phyloP scores from a whole-genome alignment of 768 basidiomycete species.

The Lentinula boryana region DNA sequence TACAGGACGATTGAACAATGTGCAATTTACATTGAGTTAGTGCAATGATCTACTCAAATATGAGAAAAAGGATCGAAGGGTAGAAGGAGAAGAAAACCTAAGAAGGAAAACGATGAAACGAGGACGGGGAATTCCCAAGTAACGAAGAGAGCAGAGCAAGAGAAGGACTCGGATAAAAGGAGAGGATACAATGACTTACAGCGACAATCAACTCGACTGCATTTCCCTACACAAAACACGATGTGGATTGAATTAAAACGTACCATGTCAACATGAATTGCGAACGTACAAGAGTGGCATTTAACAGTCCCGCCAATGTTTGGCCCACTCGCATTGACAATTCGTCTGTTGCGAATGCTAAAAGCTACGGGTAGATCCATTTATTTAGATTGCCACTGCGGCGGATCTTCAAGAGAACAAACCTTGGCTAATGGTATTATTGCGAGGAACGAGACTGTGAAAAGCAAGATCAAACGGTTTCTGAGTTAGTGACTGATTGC shows the following conservation, averaged over 20 bases:
- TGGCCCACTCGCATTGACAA: conserved; percentile 55
- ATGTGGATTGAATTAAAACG: not conserved
- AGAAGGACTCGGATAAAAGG: not conserved
- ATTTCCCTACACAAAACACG: conserved; percentile 12
- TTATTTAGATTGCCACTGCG: not conserved
- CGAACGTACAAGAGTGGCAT: conserved; percentile 50
- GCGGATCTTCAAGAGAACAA: not conserved
- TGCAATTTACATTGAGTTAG: conserved; percentile 31
- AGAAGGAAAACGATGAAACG: not conserved
- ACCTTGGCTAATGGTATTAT: conserved; percentile 63
- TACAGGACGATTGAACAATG: conserved; percentile 57
- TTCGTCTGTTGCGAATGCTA: conserved; percentile 65
- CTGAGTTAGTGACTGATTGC: not conserved
- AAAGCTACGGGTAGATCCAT: conserved; percentile 26
- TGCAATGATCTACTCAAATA: conserved; percentile 11
- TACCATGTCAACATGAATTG: not conserved
- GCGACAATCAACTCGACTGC: conserved; percentile 47
- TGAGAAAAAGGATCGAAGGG: not conserved
- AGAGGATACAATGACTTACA: conserved; percentile 26
- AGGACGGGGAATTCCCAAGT: too few relatives aligned
- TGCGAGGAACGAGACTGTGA: conserved; percentile 46
- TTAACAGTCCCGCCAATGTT: conserved; percentile 55
- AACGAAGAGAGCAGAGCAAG: not conserved
- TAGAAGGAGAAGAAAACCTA: not conserved
- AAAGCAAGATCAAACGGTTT: not conserved